Conservation (phyloP, 2,329 filamentous ascomycete genomes). For the Teratosphaeria gauchensis region DNA sequence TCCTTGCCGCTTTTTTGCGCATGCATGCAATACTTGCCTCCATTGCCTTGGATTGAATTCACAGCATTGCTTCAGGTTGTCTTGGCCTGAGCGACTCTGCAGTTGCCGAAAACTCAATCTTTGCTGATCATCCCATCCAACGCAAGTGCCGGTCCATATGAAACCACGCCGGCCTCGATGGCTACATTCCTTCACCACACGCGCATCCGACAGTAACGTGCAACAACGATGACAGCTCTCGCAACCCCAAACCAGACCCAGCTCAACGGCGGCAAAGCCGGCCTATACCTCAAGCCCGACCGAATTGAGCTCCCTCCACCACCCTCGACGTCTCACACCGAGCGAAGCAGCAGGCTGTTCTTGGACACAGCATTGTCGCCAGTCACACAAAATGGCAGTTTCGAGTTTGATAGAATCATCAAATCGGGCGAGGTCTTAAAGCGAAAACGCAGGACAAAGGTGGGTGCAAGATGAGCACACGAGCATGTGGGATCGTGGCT, state of each 20-base stretch:
- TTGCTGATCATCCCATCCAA: not conserved
- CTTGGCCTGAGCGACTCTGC: not conserved
- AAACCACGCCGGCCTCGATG: not conserved
- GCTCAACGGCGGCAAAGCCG: not conserved
- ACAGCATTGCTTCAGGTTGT: not conserved
- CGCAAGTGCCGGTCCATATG: not conserved
- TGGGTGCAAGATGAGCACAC: slow-evolving; percentile 27
- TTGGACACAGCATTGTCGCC: slow-evolving; percentile 61
- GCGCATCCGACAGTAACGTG: not conserved
- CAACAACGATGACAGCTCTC: not conserved
- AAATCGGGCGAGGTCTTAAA: slow-evolving; percentile 82
- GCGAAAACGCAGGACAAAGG: slow-evolving; percentile 89
- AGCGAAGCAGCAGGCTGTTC: slow-evolving; percentile 28
- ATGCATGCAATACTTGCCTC: not conserved
- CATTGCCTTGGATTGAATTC: not conserved
- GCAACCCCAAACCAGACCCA: not conserved
- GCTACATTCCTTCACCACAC: not conserved
- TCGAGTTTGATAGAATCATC: slow-evolving; percentile 88
- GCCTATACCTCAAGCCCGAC: not conserved
- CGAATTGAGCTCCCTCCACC: slow-evolving; percentile 1
- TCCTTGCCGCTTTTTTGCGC: not conserved
- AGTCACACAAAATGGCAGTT: slow-evolving; percentile 90
- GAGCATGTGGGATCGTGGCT: slow-evolving; percentile 6
- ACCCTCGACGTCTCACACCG: slow-evolving; percentile 7
- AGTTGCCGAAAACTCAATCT: not conserved